Evolutionary conservation across 192 early-diverging fungal genomes (phyloP), one percentile per base, ranked within the genome.

Genomic region (Coemansia sp.): DNA sequence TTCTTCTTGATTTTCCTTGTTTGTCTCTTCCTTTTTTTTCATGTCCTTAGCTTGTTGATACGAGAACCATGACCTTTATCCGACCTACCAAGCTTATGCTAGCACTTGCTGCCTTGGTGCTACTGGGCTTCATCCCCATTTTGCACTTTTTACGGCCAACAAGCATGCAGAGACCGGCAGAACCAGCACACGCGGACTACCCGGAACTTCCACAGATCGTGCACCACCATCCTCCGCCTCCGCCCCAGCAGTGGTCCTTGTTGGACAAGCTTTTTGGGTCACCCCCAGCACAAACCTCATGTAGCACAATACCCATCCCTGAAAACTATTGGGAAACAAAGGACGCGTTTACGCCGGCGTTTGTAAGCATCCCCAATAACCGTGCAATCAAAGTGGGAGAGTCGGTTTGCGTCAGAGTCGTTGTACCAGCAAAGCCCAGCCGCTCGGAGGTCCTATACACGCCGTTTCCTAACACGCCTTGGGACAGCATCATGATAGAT

Each of bases 401-500:
- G 0, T 55, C 61, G 0, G 49, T 79, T 2, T 81, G 80, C 23
- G 53, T 81, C 0, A 59, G 80, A 7, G 61, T 77, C 10, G 64
- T 81, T 12, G 64, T 81, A 13, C 77, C 77, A 5, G 68, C 63
- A 16, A 45, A 19, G 14, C 16, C 16, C 19, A 5, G 11, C 9
- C 10, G 10, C 11, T 42, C 18, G 13, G 21, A 56, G 15, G 11
- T 47, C 7, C 12, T 55, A 6, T 67, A 65, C 21, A 38, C 53
- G 20, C 74, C 74, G 12, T 46, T 61, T 9, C 53, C 59, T 3
- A 59, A 45, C 5, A 35, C 43, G 49, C 53, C 53, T 2, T 78
- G 74, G 74, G 74, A 78, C 42, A 72, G 69, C 50, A 48, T 78
- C 36, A 18, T 72, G 46, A 12, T 78, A 10, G 61, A 62, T 38